These are phyloP conservation scores for Citeromyces siamensis DNA, from an alignment of 1,139 yeast species.

Conservation along the genomic window DNA sequence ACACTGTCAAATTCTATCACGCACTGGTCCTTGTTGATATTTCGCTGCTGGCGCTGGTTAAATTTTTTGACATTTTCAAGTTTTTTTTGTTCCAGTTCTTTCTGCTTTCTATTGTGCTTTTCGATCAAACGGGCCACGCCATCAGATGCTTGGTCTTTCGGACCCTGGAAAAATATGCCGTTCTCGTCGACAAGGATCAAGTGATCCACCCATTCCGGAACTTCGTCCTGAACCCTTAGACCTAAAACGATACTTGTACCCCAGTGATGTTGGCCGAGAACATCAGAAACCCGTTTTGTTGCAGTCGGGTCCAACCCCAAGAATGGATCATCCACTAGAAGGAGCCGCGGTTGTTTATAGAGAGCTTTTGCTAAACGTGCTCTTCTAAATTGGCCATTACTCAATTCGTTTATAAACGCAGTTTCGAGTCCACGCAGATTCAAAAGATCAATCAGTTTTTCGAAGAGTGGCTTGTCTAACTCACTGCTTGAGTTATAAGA, in stretches of 20 bases:
- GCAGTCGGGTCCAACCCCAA: conserved; percentile 81
- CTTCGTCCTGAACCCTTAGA: conserved; percentile 56
- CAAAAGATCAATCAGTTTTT: conserved; percentile 33
- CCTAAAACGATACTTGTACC: conserved; percentile 46
- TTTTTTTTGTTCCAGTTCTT: conserved; percentile 10
- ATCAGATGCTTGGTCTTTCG: conserved; percentile 20
- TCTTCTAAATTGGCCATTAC: conserved; percentile 89
- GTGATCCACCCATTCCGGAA: conserved; percentile 74
- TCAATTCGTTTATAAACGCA: conserved; percentile 76
- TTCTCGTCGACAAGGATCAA: conserved; percentile 44
- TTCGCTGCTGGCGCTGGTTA: conserved; percentile 6
- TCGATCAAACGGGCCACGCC: conserved; percentile 19
- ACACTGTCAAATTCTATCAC: conserved; percentile 53
- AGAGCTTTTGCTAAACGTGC: conserved; percentile 76
- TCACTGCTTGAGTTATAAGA: conserved; percentile 33
- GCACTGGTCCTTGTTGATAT: conserved; percentile 5
- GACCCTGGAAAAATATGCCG: conserved; percentile 42
- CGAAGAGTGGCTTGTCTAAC: conserved; percentile 23
- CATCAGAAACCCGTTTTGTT: conserved; percentile 42
- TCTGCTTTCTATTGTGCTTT: conserved; percentile 14
- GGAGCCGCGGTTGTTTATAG: conserved; percentile 47
- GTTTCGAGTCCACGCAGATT: conserved; percentile 42
- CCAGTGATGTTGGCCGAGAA: conserved; percentile 20
- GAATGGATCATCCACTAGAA: conserved; percentile 84
- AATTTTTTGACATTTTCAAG: conserved; percentile 6